Evolutionary conservation across 345 rosid genomes (phyloP).

Genomic region (Euphorbia tirucalli): DNA sequence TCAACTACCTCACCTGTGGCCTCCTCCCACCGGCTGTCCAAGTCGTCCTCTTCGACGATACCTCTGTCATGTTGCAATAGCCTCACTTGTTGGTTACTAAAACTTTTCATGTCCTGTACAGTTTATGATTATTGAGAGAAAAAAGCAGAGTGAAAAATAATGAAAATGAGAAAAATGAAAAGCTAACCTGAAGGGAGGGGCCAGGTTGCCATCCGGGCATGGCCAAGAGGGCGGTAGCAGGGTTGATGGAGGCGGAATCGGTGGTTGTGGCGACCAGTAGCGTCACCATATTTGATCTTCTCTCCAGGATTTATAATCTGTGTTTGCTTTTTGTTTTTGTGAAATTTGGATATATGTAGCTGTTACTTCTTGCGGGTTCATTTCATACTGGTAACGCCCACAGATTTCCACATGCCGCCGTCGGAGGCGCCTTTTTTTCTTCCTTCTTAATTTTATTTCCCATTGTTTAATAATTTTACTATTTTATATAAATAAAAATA

Average conservation of each 20-base stretch:
- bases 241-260: constrained; percentile 92
- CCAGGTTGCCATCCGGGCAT: constrained; percentile 66
- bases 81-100: constrained; percentile 50
- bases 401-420: too few relatives aligned
- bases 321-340: not conserved
- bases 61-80: constrained; percentile 58
- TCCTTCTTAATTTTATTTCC: too few relatives aligned
- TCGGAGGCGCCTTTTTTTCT: too few relatives aligned
- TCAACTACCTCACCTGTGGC: constrained; percentile 74
- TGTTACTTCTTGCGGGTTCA: too few relatives aligned
- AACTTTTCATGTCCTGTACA: constrained; percentile 54
- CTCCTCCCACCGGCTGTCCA: constrained; percentile 81
- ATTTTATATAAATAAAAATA: too few relatives aligned
- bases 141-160: too few relatives aligned
- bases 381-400: too few relatives aligned
- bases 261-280: constrained; percentile 69
- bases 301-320: not conserved
- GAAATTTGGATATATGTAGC: too few relatives aligned
- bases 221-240: constrained; percentile 66
- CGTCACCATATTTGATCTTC: constrained; percentile 53
- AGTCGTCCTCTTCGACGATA: constrained; percentile 71
- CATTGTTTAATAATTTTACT: too few relatives aligned
- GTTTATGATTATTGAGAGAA: not conserved
- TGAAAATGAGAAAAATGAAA: not conserved
- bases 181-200: constrained; percentile 47